Evolutionary conservation across 2,329 filamentous ascomycete species (phyloP).

Genomic region (Paracoccidioides lutzii): DNA sequence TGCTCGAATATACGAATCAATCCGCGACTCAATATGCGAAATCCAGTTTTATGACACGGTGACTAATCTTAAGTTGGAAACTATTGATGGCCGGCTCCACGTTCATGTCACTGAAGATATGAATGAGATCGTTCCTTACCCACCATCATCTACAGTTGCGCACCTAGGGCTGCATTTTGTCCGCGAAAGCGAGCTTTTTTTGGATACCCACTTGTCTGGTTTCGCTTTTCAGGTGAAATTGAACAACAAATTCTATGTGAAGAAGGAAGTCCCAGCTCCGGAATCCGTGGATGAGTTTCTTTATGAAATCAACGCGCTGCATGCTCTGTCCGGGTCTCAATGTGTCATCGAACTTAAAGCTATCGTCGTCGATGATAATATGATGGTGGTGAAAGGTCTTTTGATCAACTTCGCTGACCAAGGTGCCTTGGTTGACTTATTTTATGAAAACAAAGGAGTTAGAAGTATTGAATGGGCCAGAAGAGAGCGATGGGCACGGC

Average conservation of each 20-base stretch:
- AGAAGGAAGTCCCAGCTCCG: constrained; percentile 94
- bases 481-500: constrained; percentile 75
- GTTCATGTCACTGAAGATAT: constrained; percentile 97
- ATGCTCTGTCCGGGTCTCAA: constrained; percentile 55
- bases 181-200: constrained; percentile 63
- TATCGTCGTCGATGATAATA: constrained; percentile 68
- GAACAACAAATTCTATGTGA: constrained; percentile 60
- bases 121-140: constrained; percentile 87
- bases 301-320: constrained; percentile 94
- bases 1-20: constrained; percentile 82
- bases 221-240: constrained; percentile 91
- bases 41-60: constrained; percentile 95
- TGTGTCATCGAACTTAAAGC: constrained; percentile 80
- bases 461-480: constrained; percentile 50
- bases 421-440: constrained; percentile 77
- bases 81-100: constrained; percentile 72
- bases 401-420: constrained; percentile 78
- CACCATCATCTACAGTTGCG: constrained; percentile 56
- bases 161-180: constrained; percentile 48
- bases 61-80: constrained; percentile 89
- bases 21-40: constrained; percentile 79
- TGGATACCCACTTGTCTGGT: constrained; percentile 87
- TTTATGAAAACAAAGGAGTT: constrained; percentile 59
- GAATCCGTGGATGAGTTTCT: constrained; percentile 94
- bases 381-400: constrained; percentile 67